Conservation (phyloP, 2,329 filamentous ascomycete species). For the Aureobasidium namibiae region DNA sequence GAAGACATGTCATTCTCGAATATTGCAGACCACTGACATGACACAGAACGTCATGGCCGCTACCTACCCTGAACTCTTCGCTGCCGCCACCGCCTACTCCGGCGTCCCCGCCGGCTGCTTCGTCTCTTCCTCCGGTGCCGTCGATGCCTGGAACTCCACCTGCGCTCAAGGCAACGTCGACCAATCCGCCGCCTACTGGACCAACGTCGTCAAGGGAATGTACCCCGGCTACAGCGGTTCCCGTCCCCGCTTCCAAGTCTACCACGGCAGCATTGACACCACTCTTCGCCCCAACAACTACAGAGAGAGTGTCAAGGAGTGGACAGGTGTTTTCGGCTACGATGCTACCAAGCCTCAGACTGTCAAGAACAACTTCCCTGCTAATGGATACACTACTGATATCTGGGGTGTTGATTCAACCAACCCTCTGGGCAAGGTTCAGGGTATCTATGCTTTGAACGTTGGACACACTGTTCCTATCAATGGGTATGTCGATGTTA, state of each 20-base stretch:
- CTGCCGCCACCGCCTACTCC: slow-evolving; percentile 42
- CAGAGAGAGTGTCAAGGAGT: slow-evolving; percentile 50
- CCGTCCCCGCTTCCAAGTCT: slow-evolving; percentile 50
- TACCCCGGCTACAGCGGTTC: slow-evolving; percentile 44
- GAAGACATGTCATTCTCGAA: too few species aligned
- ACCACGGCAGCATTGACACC: slow-evolving; percentile 45
- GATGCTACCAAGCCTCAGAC: slow-evolving; percentile 23
- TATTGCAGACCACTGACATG: slow-evolving; percentile 14
- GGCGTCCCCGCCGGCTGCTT: slow-evolving; percentile 51
- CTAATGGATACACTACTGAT: slow-evolving; percentile 25
- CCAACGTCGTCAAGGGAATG: slow-evolving; percentile 39
- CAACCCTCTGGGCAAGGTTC: slow-evolving; percentile 16
- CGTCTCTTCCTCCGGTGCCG: slow-evolving; percentile 19
- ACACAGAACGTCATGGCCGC: slow-evolving; percentile 38
- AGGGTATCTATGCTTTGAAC: slow-evolving; percentile 28
- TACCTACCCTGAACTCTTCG: slow-evolving; percentile 46
- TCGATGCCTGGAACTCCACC: slow-evolving; percentile 40
- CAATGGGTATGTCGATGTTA: slow-evolving; percentile 16
- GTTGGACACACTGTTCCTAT: slow-evolving; percentile 30
- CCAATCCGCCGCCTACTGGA: slow-evolving; percentile 41
- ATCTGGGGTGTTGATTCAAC: slow-evolving; percentile 21
- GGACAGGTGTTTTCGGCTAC: slow-evolving; percentile 42
- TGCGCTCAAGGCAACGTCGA: slow-evolving; percentile 43
- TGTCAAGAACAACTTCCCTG: slow-evolving; percentile 24
- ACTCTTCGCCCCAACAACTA: slow-evolving; percentile 46